Evolutionary conservation across 1,139 yeast species (phyloP), one percentile per base, ranked within the genome.

Genomic region (Yamadazyma diddensiae): DNA sequence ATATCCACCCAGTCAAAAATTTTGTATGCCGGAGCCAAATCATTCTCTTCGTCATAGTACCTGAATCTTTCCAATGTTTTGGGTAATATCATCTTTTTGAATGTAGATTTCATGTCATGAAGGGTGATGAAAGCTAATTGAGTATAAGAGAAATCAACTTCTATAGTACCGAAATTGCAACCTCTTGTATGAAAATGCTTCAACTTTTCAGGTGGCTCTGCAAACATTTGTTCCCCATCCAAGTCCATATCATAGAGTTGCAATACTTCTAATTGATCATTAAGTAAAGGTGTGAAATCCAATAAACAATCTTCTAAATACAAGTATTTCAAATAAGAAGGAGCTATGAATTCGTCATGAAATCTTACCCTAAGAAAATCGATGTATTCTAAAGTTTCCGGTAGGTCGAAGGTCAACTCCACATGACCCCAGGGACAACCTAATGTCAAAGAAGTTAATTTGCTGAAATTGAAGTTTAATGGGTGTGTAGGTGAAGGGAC

Each of bases 1-100:
- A 33, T 9, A 26, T 33, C 33, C 3, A 11, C 28, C 36, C 36
- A 33, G 3, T 26, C 28, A 4, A 29, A 19, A 2, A 22, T 7
- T 15, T 15, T 15, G 15, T n/a, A 3, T 7, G 16, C 13, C 7
- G n/a, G 12, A 4, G 11, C 5, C 9, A n/a, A 15, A 24, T 20
- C 28, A 5, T 26, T 20, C 4, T 16, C 4, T 6, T 4, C 4
- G n/a, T 23, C 30, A 17, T 8, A n/a, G 21, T 21, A 22, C 15
- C 28, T 19, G 19, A 31, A 31, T 7, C n/a, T 22, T 22, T 22
- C 16, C 12, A 31, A 20, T 4, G 30, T 31, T 12, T 26, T 23
- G 7, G 33, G 33, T 21, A 33, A 22, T 22, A 15, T 29, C 7
- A 29, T 12, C 14, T 26, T 17, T 9, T 22, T 29, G 9, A 19